A percentile compares a stretch with the other conserved stretches of the same genome.
phyloP scores from a whole-genome alignment of 306 rosid species.

The Casuarina glauca region DNA sequence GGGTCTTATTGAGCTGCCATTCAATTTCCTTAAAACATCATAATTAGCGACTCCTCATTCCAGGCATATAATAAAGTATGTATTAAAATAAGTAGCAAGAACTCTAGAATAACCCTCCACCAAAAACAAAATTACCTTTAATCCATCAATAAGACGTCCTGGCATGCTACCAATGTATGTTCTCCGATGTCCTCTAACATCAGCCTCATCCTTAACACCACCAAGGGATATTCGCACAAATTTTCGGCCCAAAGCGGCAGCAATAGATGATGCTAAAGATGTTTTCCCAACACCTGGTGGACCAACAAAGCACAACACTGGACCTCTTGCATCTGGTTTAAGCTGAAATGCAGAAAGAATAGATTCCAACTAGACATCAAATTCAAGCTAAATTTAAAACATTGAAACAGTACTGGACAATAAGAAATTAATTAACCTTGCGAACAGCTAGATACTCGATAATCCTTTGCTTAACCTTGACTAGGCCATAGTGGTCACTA shows the following conservation, averaged over 20 bases:
- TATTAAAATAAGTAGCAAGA: not conserved
- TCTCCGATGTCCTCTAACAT: constrained; percentile 96
- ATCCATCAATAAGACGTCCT: constrained; percentile 93
- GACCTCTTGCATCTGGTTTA: constrained; percentile 98
- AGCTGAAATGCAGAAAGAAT: constrained; percentile 56
- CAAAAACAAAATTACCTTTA: constrained; percentile 57
- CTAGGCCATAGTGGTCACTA: constrained; percentile 88
- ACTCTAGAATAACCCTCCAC: constrained; percentile 9
- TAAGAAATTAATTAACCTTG: constrained; percentile 55
- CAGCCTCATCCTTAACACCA: constrained; percentile 99
- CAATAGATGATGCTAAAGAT: constrained; percentile 95
- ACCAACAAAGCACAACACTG: constrained; percentile 97
- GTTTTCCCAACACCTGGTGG: constrained; percentile 99
- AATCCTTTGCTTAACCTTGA: constrained; percentile 91
- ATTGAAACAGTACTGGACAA: constrained; percentile 1
- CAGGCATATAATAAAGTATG: constrained; percentile 21
- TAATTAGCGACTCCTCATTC: not conserved
- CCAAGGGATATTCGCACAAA: constrained; percentile 94
- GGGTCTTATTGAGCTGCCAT: not conserved
- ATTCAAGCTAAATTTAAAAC: constrained; percentile 20
- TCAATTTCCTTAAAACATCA: not conserved
- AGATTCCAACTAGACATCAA: constrained; percentile 35
- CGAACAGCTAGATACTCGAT: constrained; percentile 97
- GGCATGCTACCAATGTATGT: constrained; percentile 99
- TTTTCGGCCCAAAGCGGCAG: constrained; percentile 87